Evolutionary conservation across 192 early-diverging fungal genomes (phyloP), one percentile per base, ranked within the genome.

Genomic region (Backusella tuberculispora): DNA sequence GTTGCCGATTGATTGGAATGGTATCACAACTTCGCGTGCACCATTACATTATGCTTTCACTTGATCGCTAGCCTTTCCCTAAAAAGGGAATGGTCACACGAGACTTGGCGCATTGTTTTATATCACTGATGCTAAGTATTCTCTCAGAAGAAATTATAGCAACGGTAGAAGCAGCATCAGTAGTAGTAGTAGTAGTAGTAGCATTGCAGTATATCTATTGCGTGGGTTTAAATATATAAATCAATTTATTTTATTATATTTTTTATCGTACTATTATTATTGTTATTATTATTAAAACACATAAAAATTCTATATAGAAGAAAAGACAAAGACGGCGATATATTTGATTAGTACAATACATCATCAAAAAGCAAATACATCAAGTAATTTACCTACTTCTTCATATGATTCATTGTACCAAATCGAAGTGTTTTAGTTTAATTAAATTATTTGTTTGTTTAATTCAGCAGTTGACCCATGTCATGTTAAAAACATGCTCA

Each of bases 381-480:
- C 29, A 34, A 1, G 29, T 34, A 34, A 34, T 0, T 34, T 0
- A 34, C 29, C 29, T 34, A 34, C 2, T 34, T 53, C n/a, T 9
- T 21, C 53, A 60, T 24, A 12, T 60, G 53, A 60, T 60, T 60
- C 26, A 60, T 26, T 60, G 26, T 24, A 60, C 26, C 3, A 1
- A 60, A 19, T 60, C 21, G 53, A 60, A 13, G 21, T 7, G 6
- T 43, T 43, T 43, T 43, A 19, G n/a, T 8, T 19, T 53, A 9
- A 21, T 53, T 24, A 53, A 34, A 34, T 34, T 34, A 34, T 34
- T 53, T 53, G 19, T 21, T 24, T 21, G 2, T 19, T 8, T 26
- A 24, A 26, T 60, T 60, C 53, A 60, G 53, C 53, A 60, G 53
- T 60, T 60, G 53, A 60, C 53, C 21, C 21, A 60, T 56, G 50